Base-by-base conservation (phyloP, 192 early-diverging fungal genomes). In the Coemansia guatemalensis region DNA sequence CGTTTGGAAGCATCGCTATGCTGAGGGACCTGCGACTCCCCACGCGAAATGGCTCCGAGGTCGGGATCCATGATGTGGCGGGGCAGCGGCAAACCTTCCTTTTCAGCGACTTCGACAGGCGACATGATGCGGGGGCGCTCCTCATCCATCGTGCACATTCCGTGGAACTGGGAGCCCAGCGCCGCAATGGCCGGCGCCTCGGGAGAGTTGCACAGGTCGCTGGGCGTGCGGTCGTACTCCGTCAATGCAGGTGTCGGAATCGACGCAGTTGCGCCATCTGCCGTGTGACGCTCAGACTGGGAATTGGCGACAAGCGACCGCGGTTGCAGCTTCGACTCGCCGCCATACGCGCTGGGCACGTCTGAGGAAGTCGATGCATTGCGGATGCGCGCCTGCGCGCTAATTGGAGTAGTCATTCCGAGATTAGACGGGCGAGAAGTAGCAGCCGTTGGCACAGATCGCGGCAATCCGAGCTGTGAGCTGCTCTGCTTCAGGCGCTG, bases 101-200 rank as follows among this genome's bases (percentile, higher is more conserved):
- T 74, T 9, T 62, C 77, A 0, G 77, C 77, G 12, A 79, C 71
- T 47, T 79, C 77, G 20, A 70, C 77, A 0, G 77, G 77, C 77
- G 77, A 79, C 77, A 79, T 73, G 23, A 79, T 74, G 26, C 71
- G 77, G 57, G 53, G 9, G 41, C 14, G 21, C 1, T 50, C 49
- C n/a, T 60, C 60, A 1, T 56, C 44, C 14, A 47, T 58, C 26
- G 62, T 44, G 6, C 14, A 25, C 57, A 67, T 58, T 3, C 23
- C 55, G 29, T 14, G 49, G 23, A 67, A 53, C 21, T 64, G 50
- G 7, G 51, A 39, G 3, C 39, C 39, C 50, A 64, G 49, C 11
- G 50, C 48, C 18, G 41, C 50, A 12, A 53, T 44, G 41, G 5
- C 18, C 18, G 26, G 4, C 3, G 57, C n/a, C 44, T 20, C 30